Evolutionary conservation across 129 eudicot species (phyloP), one percentile per base, ranked within the genome.

Genomic region (Saposhnikovia divaricata): DNA sequence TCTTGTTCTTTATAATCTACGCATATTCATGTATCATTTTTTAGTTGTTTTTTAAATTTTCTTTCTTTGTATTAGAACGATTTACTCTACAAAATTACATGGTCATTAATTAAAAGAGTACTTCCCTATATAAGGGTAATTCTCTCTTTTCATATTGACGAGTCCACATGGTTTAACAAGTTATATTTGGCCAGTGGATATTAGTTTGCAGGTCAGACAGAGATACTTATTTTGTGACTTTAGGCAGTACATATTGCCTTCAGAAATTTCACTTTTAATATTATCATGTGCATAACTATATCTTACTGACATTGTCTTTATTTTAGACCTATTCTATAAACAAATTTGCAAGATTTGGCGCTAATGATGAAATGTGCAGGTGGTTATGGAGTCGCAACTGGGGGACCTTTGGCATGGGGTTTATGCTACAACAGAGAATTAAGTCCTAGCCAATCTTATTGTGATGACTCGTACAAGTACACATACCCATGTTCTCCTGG

Each of bases 371-470:
- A 75, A 73, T 9, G 53, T 85, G 42, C 88, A 95, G 99, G 99
- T 86, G 99, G 99, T 76, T 90, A 89, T 80, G 92, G 93, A 76
- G 99, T 95, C 57, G 97, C 92, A 37, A 92, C 99, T 4, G 99
- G 99, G 38, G 99, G 99, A 59, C 99, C 99, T 3, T 80, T 87
- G 14, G 93, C 97, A n/a, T 95, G 96, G 96, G 99, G 99, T 81
- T 85, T 95, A 55, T 95, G 99, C 87, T 95, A 90, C 85, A 95
- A 90, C 86, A 92, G 73, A 77, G 97, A 95, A 83, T 80, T 92
- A 94, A 95, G 99, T 77, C 99, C 99, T 10, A 86, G 87, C 84
- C 97, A 95, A 79, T 71, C 79, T 40, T 95, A 95, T 63, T 95
- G 99, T 85, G 98, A 95, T 78, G 91, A 92, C 3, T 82, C 39